A percentile compares a stretch with the other conserved stretches of the same genome.
Evolutionary conservation across 2,329 filamentous ascomycete genomes (phyloP).

Genomic region (Plenodomus tracheiphilus): DNA sequence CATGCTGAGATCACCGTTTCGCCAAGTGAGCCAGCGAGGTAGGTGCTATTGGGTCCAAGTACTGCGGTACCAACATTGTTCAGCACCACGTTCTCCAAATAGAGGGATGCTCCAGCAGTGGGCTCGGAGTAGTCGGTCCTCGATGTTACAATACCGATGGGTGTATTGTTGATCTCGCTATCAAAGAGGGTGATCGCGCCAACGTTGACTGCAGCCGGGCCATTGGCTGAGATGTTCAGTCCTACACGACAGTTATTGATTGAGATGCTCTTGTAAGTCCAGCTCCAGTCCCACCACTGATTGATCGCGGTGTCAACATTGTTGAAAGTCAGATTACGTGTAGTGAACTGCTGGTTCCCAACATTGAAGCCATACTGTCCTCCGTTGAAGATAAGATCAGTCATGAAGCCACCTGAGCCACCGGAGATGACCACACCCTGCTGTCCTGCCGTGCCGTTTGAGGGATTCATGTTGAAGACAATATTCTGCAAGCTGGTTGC

Average conservation of each 20-base stretch:
- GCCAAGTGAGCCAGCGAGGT: slow-evolving; percentile 30
- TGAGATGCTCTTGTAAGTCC: slow-evolving; percentile 56
- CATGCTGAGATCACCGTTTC: slow-evolving; percentile 29
- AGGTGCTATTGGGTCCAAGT: slow-evolving; percentile 24
- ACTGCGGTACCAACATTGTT: slow-evolving; percentile 50
- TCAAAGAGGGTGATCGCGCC: slow-evolving; percentile 64
- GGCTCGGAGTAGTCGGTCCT: slow-evolving; percentile 49
- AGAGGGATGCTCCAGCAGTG: slow-evolving; percentile 53
- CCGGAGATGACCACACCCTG: slow-evolving; percentile 50
- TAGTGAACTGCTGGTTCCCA: slow-evolving; percentile 59
- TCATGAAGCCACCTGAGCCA: slow-evolving; percentile 52
- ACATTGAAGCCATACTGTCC: slow-evolving; percentile 47
- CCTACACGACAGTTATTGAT: slow-evolving; percentile 59
- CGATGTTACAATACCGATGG: slow-evolving; percentile 55
- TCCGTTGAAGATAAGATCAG: slow-evolving; percentile 51
- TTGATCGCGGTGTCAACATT: slow-evolving; percentile 58
- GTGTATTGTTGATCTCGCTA: slow-evolving; percentile 54
- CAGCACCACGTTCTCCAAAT: slow-evolving; percentile 63
- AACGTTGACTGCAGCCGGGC: slow-evolving; percentile 48
- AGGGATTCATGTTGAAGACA: slow-evolving; percentile 49
- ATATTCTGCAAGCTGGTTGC: slow-evolving; percentile 52
- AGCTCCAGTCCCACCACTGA: slow-evolving; percentile 64
- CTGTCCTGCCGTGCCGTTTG: slow-evolving; percentile 49
- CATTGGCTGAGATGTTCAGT: slow-evolving; percentile 52
- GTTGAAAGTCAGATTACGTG: slow-evolving; percentile 59